phyloP scores from a whole-genome alignment of 768 basidiomycete genomes.

The Mycena latifolia region DNA sequence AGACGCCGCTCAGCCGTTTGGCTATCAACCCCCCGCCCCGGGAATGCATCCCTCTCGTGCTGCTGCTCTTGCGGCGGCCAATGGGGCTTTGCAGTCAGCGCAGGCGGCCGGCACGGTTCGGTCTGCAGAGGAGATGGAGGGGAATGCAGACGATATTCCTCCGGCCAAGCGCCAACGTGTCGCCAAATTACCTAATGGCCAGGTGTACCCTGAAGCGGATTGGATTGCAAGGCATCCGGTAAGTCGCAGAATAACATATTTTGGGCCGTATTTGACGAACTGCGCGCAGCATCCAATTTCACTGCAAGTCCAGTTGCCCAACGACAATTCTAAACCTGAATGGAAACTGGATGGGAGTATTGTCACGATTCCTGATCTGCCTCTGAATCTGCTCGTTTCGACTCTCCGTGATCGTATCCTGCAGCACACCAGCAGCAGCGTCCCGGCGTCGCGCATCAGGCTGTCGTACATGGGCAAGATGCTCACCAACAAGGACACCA shows the following conservation, averaged over 20 bases:
- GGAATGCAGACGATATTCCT: conserved; percentile 70
- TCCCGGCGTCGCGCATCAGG: conserved; percentile 85
- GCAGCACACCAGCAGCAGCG: conserved; percentile 79
- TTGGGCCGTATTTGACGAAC: conserved; percentile 15
- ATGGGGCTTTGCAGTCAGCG: conserved; percentile 57
- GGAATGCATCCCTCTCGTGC: conserved; percentile 80
- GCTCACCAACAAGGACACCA: conserved; percentile 87
- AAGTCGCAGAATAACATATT: conserved; percentile 39
- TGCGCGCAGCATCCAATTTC: conserved; percentile 81
- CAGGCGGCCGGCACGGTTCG: conserved; percentile 83
- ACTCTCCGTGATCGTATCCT: conserved; percentile 92
- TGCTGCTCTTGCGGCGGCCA: conserved; percentile 68
- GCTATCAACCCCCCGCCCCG: conserved; percentile 76
- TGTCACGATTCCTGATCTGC: conserved; percentile 84
- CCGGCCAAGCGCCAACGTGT: conserved; percentile 91
- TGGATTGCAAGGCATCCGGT: conserved; percentile 94
- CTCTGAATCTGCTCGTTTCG: conserved; percentile 87
- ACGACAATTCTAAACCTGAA: conserved; percentile 86
- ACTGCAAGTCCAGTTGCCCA: conserved; percentile 86
- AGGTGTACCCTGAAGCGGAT: conserved; percentile 87
- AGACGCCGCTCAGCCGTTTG: conserved; percentile 82
- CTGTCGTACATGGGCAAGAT: conserved; percentile 86
- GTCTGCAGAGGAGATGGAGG: conserved; percentile 87
- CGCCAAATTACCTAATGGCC: conserved; percentile 87
- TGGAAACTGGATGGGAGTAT: conserved; percentile 91